Evolutionary conservation across 352 stramenopile genomes (phyloP).

Genomic region (Pythium inflatum): DNA sequence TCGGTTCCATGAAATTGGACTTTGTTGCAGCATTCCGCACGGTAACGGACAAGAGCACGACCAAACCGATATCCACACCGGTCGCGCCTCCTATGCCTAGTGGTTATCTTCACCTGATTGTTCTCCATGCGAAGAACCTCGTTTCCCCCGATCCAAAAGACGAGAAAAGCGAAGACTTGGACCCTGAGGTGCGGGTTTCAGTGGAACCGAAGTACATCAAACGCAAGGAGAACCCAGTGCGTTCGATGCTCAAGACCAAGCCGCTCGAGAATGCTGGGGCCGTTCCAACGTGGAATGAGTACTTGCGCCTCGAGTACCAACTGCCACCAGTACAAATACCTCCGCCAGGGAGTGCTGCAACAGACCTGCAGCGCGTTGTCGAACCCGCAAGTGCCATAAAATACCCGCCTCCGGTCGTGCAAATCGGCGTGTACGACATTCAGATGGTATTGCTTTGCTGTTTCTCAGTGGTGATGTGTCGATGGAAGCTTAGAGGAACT

Average conservation of each 20-base stretch:
- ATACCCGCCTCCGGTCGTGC: slow-evolving; percentile 45
- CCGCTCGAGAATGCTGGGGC: slow-evolving; percentile 47
- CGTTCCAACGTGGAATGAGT: slow-evolving; percentile 55
- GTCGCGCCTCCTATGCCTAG: slow-evolving; percentile 30
- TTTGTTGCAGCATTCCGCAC: slow-evolving; percentile 33
- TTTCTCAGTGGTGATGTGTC: neutral
- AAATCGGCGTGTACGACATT: slow-evolving; percentile 53
- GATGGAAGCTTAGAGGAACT: neutral
- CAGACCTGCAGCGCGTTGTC: neutral
- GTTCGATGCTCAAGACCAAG: slow-evolving; percentile 56
- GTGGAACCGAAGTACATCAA: slow-evolving; percentile 58
- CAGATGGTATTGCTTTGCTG: slow-evolving; percentile 49
- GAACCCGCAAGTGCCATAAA: neutral
- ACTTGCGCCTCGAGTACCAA: slow-evolving; percentile 52
- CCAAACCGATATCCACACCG: slow-evolving; percentile 2
- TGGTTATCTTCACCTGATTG: slow-evolving; percentile 49
- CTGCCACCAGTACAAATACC: slow-evolving; percentile 25
- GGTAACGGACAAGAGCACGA: slow-evolving; percentile 4
- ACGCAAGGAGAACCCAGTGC: slow-evolving; percentile 52
- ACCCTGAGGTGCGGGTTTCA: slow-evolving; percentile 51
- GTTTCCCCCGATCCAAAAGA: slow-evolving; percentile 36
- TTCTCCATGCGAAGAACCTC: slow-evolving; percentile 44
- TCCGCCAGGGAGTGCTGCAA: neutral
- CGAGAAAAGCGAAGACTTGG: slow-evolving; percentile 42
- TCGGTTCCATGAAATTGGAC: slow-evolving; percentile 37